phyloP scores from a whole-genome alignment of 2,329 filamentous ascomycete species.

The Alternaria panax region DNA sequence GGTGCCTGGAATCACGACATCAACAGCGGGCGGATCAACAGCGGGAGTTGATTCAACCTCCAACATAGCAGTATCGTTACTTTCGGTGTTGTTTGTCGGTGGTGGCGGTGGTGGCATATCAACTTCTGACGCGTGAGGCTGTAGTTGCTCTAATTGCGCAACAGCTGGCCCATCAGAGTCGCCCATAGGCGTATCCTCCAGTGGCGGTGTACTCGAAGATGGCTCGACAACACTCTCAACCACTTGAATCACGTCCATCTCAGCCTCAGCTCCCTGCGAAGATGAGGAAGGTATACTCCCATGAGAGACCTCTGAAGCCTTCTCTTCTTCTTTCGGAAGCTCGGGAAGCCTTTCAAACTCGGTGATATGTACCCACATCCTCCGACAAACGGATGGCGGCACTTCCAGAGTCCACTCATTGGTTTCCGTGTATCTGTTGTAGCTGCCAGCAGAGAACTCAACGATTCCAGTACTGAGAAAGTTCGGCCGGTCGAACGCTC shows the following conservation, averaged over 20 bases:
- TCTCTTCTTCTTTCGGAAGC: slow-evolving; percentile 29
- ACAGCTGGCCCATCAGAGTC: slow-evolving; percentile 42
- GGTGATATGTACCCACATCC: slow-evolving; percentile 47
- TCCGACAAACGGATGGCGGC: slow-evolving; percentile 29
- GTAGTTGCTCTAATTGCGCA: slow-evolving; percentile 6
- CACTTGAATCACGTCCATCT: neutral
- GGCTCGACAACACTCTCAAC: slow-evolving; percentile 7
- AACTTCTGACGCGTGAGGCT: slow-evolving; percentile 10
- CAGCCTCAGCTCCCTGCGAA: neutral
- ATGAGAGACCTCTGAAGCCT: neutral
- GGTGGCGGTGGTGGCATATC: neutral
- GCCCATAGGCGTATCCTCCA: slow-evolving; percentile 51
- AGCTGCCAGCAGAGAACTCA: slow-evolving; percentile 42
- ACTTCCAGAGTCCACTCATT: slow-evolving; percentile 40
- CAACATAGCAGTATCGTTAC: slow-evolving; percentile 33
- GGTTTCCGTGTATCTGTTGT: slow-evolving; percentile 33
- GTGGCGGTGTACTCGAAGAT: slow-evolving; percentile 6
- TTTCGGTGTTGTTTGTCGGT: slow-evolving; percentile 6
- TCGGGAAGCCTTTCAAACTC: slow-evolving; percentile 42
- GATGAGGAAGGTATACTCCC: neutral
- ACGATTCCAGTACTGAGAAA: slow-evolving; percentile 43
- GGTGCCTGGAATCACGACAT: slow-evolving; percentile 29
- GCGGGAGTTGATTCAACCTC: slow-evolving; percentile 27
- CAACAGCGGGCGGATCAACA: slow-evolving; percentile 30
- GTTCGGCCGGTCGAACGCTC: slow-evolving; percentile 39